A percentile compares a stretch with the other conserved stretches of the same genome.
Conservation (phyloP, 495 filamentous ascomycete species). For the Penicillium crystallinum region DNA sequence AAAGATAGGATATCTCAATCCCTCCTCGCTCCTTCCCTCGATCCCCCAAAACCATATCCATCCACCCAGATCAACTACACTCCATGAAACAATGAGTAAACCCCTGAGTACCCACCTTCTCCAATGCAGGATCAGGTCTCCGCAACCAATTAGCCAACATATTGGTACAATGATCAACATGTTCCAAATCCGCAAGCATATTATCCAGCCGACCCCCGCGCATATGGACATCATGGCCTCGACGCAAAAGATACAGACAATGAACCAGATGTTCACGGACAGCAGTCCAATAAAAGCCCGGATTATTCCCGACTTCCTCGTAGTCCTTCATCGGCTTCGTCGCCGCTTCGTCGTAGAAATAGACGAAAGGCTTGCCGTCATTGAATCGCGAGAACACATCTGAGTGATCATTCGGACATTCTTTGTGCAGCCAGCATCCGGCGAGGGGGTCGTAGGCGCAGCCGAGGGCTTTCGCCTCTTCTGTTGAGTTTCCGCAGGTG, state of each 20-base stretch:
- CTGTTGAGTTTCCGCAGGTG: slow-evolving; percentile 12
- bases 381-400: slow-evolving; percentile 10
- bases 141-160: slow-evolving; percentile 12
- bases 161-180: slow-evolving; percentile 15
- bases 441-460: slow-evolving; percentile 13
- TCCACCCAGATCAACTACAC: slow-evolving; percentile 2
- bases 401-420: slow-evolving; percentile 10
- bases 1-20: neutral
- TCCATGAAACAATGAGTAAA: slow-evolving; percentile 15
- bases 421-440: slow-evolving; percentile 12
- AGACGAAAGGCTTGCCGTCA: slow-evolving; percentile 13
- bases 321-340: slow-evolving; percentile 14
- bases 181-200: slow-evolving; percentile 12
- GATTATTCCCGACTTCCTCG: slow-evolving; percentile 9
- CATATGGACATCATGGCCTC: slow-evolving; percentile 14
- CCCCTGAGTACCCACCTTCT: slow-evolving; percentile 8
- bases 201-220: slow-evolving; percentile 11
- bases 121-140: slow-evolving; percentile 7
- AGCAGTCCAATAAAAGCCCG: slow-evolving; percentile 10
- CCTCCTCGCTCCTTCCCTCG: too few relatives aligned
- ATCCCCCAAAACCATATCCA: neutral
- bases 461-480: slow-evolving; percentile 5
- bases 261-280: slow-evolving; percentile 14
- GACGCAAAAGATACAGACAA: slow-evolving; percentile 12
- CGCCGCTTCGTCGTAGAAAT: slow-evolving; percentile 12